phyloP scores from a whole-genome alignment of 345 rosid species.

The Brassica napus region DNA sequence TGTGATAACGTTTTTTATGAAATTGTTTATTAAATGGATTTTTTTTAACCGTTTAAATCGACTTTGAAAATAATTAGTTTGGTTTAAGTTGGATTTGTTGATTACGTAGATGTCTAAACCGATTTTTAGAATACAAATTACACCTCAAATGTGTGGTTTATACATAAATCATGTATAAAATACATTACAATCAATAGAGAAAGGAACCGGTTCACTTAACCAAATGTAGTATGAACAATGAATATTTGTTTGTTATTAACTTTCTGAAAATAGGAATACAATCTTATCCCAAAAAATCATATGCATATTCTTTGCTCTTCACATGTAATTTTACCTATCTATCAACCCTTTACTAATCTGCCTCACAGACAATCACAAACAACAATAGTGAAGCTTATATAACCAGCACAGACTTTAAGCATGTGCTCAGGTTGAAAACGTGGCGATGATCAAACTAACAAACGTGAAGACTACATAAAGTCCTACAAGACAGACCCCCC shows the following conservation, averaged over 20 bases:
- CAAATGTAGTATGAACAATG: not conserved
- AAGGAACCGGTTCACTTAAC: not conserved
- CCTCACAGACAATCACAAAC: not conserved
- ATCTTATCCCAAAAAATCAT: slow-evolving; percentile 1
- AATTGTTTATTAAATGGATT: too few species aligned
- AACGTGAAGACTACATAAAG: slow-evolving; percentile 68
- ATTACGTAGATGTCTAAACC: too few species aligned
- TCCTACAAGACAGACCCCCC: slow-evolving; percentile 96
- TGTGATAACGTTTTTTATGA: too few species aligned
- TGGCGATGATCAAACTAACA: slow-evolving; percentile 67
- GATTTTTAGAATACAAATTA: not conserved
- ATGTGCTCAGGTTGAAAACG: slow-evolving; percentile 45
- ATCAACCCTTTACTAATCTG: not conserved
- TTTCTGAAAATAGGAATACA: slow-evolving; percentile 1
- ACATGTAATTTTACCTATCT: slow-evolving; percentile 19
- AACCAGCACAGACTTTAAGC: too few species aligned
- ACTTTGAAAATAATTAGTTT: too few species aligned
- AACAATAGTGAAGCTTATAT: not conserved
- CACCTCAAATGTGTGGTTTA: slow-evolving; percentile 9
- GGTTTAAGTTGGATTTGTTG: too few species aligned
- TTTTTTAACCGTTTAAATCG: too few species aligned
- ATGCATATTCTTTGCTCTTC: slow-evolving; percentile 18
- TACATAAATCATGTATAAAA: not conserved
- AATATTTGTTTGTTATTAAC: not conserved
- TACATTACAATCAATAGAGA: not conserved